Percentiles rank a stretch among this genome's conserved stretches.
Conservation (phyloP, 345 rosid species). For the Toxicodendron radicans region DNA sequence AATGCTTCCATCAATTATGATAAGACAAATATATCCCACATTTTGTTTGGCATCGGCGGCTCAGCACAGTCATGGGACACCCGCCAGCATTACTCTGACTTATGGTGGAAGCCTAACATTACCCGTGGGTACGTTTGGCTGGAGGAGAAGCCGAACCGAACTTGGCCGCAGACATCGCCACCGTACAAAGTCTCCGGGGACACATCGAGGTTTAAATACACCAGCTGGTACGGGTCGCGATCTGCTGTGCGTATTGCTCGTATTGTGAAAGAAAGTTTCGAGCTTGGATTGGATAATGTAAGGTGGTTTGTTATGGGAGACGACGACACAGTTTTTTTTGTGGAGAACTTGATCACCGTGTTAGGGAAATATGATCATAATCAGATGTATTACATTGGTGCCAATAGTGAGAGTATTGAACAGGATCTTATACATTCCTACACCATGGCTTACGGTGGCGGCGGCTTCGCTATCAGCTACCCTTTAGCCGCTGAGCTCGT, state of each 20-base stretch:
- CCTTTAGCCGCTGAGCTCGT: constrained; percentile 73
- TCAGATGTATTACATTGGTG: constrained; percentile 88
- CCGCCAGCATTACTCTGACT: constrained; percentile 60
- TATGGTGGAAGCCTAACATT: constrained; percentile 77
- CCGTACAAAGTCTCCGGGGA: constrained; percentile 61
- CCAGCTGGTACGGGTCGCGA: constrained; percentile 66
- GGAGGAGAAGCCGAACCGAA: constrained; percentile 52
- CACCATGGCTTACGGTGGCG: constrained; percentile 86
- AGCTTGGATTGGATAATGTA: constrained; percentile 60
- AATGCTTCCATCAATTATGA: neutral
- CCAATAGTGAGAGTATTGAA: constrained; percentile 81
- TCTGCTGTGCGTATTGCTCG: constrained; percentile 77
- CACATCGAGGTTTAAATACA: constrained; percentile 66
- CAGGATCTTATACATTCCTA: constrained; percentile 82
- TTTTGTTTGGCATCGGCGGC: constrained; percentile 79
- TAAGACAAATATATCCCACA: constrained; percentile 58
- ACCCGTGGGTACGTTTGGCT: constrained; percentile 89
- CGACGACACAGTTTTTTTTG: constrained; percentile 83
- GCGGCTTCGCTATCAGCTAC: constrained; percentile 81
- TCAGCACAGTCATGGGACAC: constrained; percentile 72
- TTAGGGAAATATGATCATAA: constrained; percentile 74
- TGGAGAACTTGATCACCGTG: constrained; percentile 68
- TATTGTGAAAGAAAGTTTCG: constrained; percentile 79
- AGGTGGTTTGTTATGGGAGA: constrained; percentile 97
- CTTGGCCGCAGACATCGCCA: constrained; percentile 57